phyloP scores from a whole-genome alignment of 2,329 filamentous ascomycete species.

The Neofusicoccum parvum region DNA sequence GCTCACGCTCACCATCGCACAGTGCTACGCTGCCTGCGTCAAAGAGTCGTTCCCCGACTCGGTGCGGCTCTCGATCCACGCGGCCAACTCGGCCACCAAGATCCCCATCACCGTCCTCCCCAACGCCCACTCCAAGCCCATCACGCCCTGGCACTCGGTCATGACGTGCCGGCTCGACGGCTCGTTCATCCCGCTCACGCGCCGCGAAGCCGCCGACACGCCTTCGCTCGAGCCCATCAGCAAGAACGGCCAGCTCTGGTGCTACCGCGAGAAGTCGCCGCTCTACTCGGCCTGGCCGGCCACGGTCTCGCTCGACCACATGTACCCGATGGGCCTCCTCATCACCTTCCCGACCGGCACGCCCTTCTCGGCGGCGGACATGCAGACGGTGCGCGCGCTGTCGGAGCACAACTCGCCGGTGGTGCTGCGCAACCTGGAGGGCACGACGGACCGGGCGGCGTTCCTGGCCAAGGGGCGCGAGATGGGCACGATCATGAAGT shows the following conservation, averaged over 20 bases:
- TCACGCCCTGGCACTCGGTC: conserved; percentile 20
- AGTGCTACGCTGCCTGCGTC: conserved; percentile 25
- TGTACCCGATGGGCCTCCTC: conserved; percentile 31
- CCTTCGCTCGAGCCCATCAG: conserved; percentile 26
- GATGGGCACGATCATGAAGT: conserved; percentile 52
- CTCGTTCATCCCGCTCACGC: conserved; percentile 10
- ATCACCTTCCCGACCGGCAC: conserved; percentile 26
- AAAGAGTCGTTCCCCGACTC: conserved; percentile 23
- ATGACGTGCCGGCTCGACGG: conserved; percentile 20
- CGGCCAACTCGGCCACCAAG: conserved; percentile 34
- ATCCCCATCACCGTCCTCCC: conserved; percentile 34
- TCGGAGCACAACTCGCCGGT: conserved; percentile 57
- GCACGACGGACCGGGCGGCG: conserved; percentile 48
- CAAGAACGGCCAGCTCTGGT: conserved; percentile 28
- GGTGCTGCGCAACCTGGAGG: conserved; percentile 55
- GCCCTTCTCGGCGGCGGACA: conserved; percentile 49
- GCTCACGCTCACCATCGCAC: not conserved
- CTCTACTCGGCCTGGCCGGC: conserved; percentile 26
- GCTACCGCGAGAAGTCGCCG: conserved; percentile 28
- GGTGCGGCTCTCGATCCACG: conserved; percentile 36
- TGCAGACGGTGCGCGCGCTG: conserved; percentile 49
- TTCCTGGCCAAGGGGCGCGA: conserved; percentile 52
- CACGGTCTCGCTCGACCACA: conserved; percentile 28
- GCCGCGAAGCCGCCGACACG: not conserved
- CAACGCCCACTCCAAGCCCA: conserved; percentile 5